Percentiles rank a stretch among this genome's conserved stretches.
phyloP scores from a whole-genome alignment of 805 yeast genomes.

The Ogataea ramenticola region DNA sequence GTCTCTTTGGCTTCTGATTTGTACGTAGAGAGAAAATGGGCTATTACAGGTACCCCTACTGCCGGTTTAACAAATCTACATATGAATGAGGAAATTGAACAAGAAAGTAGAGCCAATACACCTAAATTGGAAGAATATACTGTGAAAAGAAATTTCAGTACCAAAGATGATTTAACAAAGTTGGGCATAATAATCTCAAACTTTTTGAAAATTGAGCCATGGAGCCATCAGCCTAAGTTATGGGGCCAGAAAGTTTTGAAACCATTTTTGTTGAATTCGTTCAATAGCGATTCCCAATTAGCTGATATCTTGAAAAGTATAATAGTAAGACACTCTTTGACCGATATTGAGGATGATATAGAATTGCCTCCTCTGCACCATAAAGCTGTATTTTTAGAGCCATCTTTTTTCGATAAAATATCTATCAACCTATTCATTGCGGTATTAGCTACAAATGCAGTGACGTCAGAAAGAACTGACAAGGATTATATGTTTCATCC shows the following conservation, averaged over 20 bases:
- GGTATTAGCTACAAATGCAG: constrained; percentile 65
- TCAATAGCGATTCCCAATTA: constrained; percentile 36
- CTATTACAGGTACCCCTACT: constrained; percentile 72
- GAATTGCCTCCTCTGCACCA: constrained; percentile 53
- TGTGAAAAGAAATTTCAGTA: constrained; percentile 43
- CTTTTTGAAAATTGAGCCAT: constrained; percentile 55
- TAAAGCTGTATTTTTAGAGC: constrained; percentile 49
- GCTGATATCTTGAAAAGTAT: constrained; percentile 36
- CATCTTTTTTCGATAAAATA: constrained; percentile 54
- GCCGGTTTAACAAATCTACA: constrained; percentile 57
- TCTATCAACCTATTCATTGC: constrained; percentile 60
- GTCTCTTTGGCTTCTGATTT: constrained; percentile 42
- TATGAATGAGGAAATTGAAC: constrained; percentile 29
- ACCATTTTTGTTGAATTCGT: constrained; percentile 36
- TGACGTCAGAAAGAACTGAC: constrained; percentile 61
- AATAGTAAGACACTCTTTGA: constrained; percentile 49
- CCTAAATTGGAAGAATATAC: constrained; percentile 27
- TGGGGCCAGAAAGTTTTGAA: constrained; percentile 42
- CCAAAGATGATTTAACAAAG: constrained; percentile 43
- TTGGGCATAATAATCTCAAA: constrained; percentile 46
- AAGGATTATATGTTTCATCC: constrained; percentile 69
- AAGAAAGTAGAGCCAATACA: not conserved
- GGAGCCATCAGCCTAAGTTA: constrained; percentile 35
- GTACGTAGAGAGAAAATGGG: constrained; percentile 60
- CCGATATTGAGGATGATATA: constrained; percentile 49